Evolutionary conservation across 352 stramenopile species (phyloP).

Genomic region (Phytophthora ramorum): DNA sequence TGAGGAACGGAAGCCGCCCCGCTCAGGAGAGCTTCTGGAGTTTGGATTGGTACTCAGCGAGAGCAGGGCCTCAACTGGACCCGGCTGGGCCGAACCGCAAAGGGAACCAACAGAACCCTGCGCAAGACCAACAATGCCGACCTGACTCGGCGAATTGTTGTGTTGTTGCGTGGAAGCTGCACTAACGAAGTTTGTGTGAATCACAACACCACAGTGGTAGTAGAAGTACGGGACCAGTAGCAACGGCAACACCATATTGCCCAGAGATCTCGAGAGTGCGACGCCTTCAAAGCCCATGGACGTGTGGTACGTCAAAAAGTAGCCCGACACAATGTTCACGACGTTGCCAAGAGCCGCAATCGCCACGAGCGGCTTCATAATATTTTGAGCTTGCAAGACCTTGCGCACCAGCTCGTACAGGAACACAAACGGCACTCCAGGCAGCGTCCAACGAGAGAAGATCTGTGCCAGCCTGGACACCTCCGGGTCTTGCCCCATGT

Average conservation of each 20-base stretch:
- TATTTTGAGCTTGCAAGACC: constrained; percentile 80
- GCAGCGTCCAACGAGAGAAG: constrained; percentile 68
- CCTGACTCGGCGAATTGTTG: too few species aligned
- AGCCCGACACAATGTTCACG: constrained; percentile 68
- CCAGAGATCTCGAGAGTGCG: constrained; percentile 64
- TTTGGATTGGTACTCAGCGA: too few species aligned
- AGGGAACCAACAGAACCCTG: too few species aligned
- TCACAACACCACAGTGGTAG: too few species aligned
- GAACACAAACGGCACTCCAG: constrained; percentile 75
- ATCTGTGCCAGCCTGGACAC: constrained; percentile 63
- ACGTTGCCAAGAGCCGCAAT: constrained; percentile 66
- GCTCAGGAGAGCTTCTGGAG: too few species aligned
- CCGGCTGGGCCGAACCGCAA: too few species aligned
- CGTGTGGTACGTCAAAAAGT: constrained; percentile 79
- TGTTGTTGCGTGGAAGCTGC: too few species aligned
- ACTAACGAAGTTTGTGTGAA: too few species aligned
- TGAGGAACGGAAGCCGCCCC: too few species aligned
- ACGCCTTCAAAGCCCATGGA: constrained; percentile 75
- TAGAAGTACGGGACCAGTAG: constrained; percentile 67
- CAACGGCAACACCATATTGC: constrained; percentile 55
- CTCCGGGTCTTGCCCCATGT: constrained; percentile 52
- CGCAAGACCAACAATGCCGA: too few species aligned
- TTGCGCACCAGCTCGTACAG: constrained; percentile 86
- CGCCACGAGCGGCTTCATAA: constrained; percentile 77
- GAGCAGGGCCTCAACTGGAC: too few species aligned